Evolutionary conservation across 306 rosid species (phyloP).

Genomic region (Canavalia ensiformis): DNA sequence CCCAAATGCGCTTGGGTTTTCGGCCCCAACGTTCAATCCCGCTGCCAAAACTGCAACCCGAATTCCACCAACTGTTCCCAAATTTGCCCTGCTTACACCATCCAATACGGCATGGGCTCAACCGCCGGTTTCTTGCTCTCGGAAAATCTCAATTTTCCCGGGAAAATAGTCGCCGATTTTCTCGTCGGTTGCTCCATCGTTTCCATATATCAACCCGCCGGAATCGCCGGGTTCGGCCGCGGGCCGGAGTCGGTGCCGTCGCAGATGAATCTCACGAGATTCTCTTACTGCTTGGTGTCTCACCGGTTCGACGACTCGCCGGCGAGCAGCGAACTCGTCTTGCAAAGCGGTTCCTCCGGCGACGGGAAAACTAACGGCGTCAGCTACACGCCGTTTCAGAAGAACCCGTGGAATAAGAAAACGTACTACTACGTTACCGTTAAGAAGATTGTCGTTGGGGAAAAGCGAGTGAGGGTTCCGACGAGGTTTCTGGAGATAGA

Average conservation of each 20-base stretch:
- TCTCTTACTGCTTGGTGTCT: constrained; percentile 71
- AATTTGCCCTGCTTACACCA: constrained; percentile 62
- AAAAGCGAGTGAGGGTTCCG: constrained; percentile 60
- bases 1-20: constrained; percentile 75
- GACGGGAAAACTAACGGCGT: constrained; percentile 32
- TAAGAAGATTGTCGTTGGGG: constrained; percentile 66
- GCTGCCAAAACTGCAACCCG: constrained; percentile 49
- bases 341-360: constrained; percentile 32
- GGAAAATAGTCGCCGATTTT: constrained; percentile 52
- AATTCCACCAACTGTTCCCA: constrained; percentile 54
- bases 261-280: constrained; percentile 72
- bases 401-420: constrained; percentile 50
- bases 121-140: constrained; percentile 70
- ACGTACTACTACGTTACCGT: constrained; percentile 64
- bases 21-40: constrained; percentile 51
- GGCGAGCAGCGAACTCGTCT: constrained; percentile 60
- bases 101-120: constrained; percentile 75
- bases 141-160: constrained; percentile 67
- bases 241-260: constrained; percentile 71
- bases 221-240: constrained; percentile 84
- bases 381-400: constrained; percentile 68
- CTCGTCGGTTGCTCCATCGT: constrained; percentile 74
- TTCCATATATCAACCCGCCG: constrained; percentile 71
- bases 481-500: constrained; percentile 61
- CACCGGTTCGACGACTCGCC: constrained; percentile 66